Conservation (phyloP, 2,329 filamentous ascomycete genomes). For the Pseudogymnoascus sp. region DNA sequence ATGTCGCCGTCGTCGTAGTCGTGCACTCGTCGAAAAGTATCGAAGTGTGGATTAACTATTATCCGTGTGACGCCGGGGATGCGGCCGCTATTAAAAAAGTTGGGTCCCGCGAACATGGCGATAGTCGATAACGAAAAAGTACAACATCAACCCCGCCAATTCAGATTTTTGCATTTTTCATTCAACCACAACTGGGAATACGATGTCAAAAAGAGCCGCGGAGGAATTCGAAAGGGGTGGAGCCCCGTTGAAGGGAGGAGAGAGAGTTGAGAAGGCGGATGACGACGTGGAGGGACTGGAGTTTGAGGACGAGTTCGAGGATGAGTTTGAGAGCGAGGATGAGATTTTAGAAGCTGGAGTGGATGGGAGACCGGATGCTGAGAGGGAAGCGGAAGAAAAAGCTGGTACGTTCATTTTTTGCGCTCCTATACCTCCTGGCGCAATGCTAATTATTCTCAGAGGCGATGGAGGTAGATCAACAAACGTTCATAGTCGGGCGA, state of each 20-base stretch:
- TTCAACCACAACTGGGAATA: slow-evolving; percentile 11
- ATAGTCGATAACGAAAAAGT: slow-evolving; percentile 19
- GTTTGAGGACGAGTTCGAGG: slow-evolving; percentile 93
- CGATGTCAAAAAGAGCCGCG: slow-evolving; percentile 54
- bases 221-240: slow-evolving; percentile 39
- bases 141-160: slow-evolving; percentile 5
- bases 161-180: slow-evolving; percentile 1
- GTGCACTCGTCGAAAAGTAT: neutral
- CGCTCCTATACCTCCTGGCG: neutral
- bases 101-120: slow-evolving; percentile 2
- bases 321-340: slow-evolving; percentile 84
- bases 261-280: slow-evolving; percentile 55
- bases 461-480: slow-evolving; percentile 88
- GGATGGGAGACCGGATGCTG: slow-evolving; percentile 83
- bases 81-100: slow-evolving; percentile 6
- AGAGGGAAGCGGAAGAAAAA: slow-evolving; percentile 83
- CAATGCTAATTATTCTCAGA: slow-evolving; percentile 34
- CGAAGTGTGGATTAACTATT: neutral
- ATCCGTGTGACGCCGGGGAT: neutral
- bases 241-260: slow-evolving; percentile 50
- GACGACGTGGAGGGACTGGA: slow-evolving; percentile 63
- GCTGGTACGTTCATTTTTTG: slow-evolving; percentile 41
- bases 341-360: slow-evolving; percentile 92
- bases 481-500: slow-evolving; percentile 91
- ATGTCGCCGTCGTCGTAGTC: neutral